phyloP scores from a whole-genome alignment of 306 rosid genomes.

The Oemleria cerasiformis region DNA sequence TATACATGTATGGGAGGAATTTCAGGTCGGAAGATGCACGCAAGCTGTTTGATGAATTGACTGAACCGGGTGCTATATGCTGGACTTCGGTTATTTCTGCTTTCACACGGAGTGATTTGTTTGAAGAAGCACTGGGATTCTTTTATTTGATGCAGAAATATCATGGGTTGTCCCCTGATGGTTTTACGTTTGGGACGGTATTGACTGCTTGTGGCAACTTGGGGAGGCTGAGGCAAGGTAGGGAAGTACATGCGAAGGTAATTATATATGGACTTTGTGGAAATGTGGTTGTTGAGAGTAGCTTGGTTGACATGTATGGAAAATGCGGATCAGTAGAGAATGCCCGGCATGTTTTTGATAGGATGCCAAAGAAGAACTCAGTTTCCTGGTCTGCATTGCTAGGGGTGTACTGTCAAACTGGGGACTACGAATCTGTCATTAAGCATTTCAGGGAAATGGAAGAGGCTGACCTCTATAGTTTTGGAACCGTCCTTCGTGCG shows the following conservation, averaged over 20 bases:
- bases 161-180: constrained; percentile 53
- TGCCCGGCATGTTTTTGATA: constrained; percentile 54
- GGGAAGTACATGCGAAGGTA: constrained; percentile 63
- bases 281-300: constrained; percentile 79
- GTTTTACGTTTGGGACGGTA: constrained; percentile 66
- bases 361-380: constrained; percentile 58
- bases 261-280: constrained; percentile 51
- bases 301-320: constrained; percentile 92
- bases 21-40: constrained; percentile 40
- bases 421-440: constrained; percentile 56
- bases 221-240: constrained; percentile 68
- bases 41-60: constrained; percentile 62
- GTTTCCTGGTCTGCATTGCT: constrained; percentile 83
- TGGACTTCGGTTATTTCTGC: constrained; percentile 76
- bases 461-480: constrained; percentile 51
- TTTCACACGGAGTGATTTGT: constrained; percentile 60
- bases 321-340: constrained; percentile 57
- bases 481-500: constrained; percentile 73
- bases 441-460: constrained; percentile 59
- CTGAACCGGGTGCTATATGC: constrained; percentile 51
- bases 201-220: constrained; percentile 68
- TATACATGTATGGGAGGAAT: constrained; percentile 77
- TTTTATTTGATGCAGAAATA: constrained; percentile 51
- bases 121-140: constrained; percentile 48
- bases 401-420: constrained; percentile 70